Base-by-base conservation (phyloP, 805 yeast genomes). In the Nakazawaea laoshanensis region DNA sequence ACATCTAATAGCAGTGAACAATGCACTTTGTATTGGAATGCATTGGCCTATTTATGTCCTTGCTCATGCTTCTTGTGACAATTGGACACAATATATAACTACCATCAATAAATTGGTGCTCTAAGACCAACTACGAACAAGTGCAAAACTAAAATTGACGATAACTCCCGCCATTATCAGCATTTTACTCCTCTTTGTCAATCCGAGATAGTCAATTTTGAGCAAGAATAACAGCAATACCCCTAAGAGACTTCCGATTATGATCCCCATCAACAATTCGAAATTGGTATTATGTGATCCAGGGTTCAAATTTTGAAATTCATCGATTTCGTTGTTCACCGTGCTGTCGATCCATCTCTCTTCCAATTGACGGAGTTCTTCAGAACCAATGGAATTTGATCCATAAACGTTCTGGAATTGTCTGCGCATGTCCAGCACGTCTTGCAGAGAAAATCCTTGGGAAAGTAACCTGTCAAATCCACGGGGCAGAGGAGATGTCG, bases 281-380 rank as follows among this genome's bases (percentile, higher is more conserved):
- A 70, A 74, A 44, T 82, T 82, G 9, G 58, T 53, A 27, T 50
- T 53, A 2, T 45, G 33, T 13, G 50, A 40, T 4, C 59, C 44
- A 2, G 58, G 50, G 3, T 26, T n/a, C 13, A 49, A 56, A 11
- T 69, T 59, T 22, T 64, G 62, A 24, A 65, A 62, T 30, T 61
- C 68, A 31, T 63, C 70, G 33, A 65, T 66, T 34, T 63, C 68
- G 33, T 67, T 70, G 36, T 67, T 67, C 4, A 72, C 82, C 1
- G 86, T 80, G 30, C 79, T 74, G 43, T 86, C 92, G 40, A 86
- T 81, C 95, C 95, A 87, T 36, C 84, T 65, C 43, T 86, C 95
- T 49, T 86, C 95, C 37, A 85, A 52, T 42, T 77, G 78, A 32
- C 85, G 52, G 2, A 77, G 53, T 37, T 68, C 83, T 14, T 65